These are phyloP conservation scores for Trifolium subterraneum DNA, from an alignment of 306 rosid species.

Conservation along the genomic window DNA sequence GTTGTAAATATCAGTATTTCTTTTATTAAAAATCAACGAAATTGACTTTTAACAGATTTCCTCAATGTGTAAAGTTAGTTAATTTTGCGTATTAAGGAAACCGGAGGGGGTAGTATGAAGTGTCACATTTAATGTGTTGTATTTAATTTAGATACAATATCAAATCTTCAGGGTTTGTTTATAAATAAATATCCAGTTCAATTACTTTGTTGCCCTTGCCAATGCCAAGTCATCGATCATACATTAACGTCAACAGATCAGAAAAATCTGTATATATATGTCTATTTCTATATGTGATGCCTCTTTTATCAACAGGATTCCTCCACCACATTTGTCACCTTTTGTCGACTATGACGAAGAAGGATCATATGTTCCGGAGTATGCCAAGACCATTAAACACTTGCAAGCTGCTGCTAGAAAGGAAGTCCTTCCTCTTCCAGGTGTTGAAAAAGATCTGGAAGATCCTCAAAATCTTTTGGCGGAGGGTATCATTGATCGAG, in stretches of 20 bases:
- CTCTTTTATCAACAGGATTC: conserved; percentile 59
- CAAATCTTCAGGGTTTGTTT: background rate
- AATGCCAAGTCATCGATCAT: conserved; percentile 11
- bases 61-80: no score
- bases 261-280: background rate
- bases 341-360: conserved; percentile 79
- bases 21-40: no score
- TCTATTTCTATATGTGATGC: background rate
- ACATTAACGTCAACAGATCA: background rate
- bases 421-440: conserved; percentile 86
- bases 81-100: no score
- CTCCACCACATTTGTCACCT: conserved; percentile 95
- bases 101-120: background rate
- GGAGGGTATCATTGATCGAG: conserved; percentile 77
- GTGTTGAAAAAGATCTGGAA: conserved; percentile 75
- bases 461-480: conserved; percentile 78
- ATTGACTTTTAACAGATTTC: no score
- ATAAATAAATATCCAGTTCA: conserved; percentile 1
- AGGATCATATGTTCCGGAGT: conserved; percentile 91
- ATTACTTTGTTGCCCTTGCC: background rate
- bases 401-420: conserved; percentile 71
- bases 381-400: conserved; percentile 79
- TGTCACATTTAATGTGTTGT: conserved; percentile 1
- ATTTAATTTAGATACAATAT: background rate
- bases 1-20: no score